Percentiles rank a stretch among this genome's conserved stretches.
These are phyloP conservation scores for Myriosclerotinia duriaeana DNA, from an alignment of 2,329 filamentous ascomycete genomes.

Conservation along the genomic window DNA sequence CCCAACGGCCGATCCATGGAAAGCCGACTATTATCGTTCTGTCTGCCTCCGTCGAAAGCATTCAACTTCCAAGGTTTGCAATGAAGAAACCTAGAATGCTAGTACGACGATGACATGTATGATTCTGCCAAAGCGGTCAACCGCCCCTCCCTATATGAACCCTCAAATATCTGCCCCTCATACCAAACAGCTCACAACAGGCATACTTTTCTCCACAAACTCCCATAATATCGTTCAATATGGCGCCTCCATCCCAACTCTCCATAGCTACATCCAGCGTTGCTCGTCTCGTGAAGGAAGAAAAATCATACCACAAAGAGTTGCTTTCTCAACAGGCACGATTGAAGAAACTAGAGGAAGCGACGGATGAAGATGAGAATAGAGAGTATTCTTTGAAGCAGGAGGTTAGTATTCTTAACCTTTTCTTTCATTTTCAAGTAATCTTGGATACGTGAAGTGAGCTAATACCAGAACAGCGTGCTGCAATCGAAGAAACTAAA, in stretches of 20 bases:
- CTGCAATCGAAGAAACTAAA: conserved; percentile 80
- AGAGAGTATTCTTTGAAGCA: conserved; percentile 78
- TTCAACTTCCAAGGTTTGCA: background rate
- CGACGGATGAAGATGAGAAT: conserved; percentile 65
- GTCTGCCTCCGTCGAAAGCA: background rate
- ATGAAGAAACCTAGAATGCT: background rate
- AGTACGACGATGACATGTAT: background rate
- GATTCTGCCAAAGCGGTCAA: conserved; percentile 16
- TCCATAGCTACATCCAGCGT: conserved; percentile 78
- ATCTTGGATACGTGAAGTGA: background rate
- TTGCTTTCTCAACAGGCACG: conserved; percentile 71
- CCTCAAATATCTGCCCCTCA: background rate
- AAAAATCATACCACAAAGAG: conserved; percentile 86
- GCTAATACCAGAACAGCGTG: conserved; percentile 32
- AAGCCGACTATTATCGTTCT: background rate
- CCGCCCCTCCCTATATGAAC: background rate
- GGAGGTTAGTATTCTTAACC: conserved; percentile 59
- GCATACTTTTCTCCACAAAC: background rate
- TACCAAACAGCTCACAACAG: background rate
- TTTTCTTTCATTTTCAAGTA: background rate
- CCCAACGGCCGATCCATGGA: too few species aligned
- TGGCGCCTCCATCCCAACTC: conserved; percentile 76
- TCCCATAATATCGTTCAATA: conserved; percentile 43
- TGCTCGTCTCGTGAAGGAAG: conserved; percentile 84
- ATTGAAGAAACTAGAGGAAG: conserved; percentile 58